Evolutionary conservation across 441 rosid species (phyloP), one percentile per base, ranked within the genome.

Genomic region (Adansonia gregorii): DNA sequence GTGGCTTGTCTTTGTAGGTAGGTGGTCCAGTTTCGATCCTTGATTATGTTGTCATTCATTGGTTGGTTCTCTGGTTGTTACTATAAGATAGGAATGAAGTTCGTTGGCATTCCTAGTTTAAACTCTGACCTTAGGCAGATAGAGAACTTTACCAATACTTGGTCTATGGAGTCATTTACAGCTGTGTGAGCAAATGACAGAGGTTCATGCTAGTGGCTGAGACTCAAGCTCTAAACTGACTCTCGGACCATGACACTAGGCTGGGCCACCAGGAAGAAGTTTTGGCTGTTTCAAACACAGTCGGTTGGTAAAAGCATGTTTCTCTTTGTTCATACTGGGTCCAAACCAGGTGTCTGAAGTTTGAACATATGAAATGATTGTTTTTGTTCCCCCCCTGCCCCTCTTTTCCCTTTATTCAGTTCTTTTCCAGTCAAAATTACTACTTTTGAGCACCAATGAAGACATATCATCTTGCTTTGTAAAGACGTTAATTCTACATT

Each of bases 41-140:
- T 63, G 67, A 27, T 27, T 27, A 24, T 27, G 12, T 5, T 61
- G 67, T 61, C 17, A n/a, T 55, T 72, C 39, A 24, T 17, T 56
- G 15, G 17, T 72, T 56, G 1, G 6, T 4, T 14, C 14, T 10
- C 17, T 35, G 15, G 15, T 55, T 72, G 63, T 15, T 54, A 0
- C 48, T 43, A 3, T n/a, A 31, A 24, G 15, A 8, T 67, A 45
- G 19, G 31, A 11, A 2, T 35, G 46, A 39, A 55, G 41, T 55
- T 39, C 39, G 19, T 11, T 72, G 27, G 49, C 19, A 35, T 55
- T 41, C 51, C 76, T 56, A 55, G 66, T 72, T 72, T n/a, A 12
- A 55, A 19, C 8, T n/a, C 76, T 72, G 48, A 6, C 8, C 22
- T 27, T 27, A 31, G 75, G 43, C 17, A 0, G 8, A 10, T 19